phyloP scores from a whole-genome alignment of 768 basidiomycete species.

The Coprinopsis strossmayeri region DNA sequence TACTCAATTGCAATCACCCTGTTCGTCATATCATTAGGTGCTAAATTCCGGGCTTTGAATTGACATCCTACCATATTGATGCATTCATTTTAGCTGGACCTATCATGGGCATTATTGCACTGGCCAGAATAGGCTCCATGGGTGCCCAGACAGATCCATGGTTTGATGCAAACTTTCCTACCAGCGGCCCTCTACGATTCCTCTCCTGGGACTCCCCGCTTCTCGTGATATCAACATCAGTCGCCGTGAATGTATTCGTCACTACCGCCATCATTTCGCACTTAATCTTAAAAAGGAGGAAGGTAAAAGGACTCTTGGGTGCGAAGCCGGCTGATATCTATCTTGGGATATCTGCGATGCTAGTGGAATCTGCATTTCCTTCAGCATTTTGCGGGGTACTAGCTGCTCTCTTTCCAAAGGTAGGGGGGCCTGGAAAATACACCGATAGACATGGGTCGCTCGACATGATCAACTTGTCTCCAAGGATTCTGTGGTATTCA shows the following conservation, averaged over 20 bases:
- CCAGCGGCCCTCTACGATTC: background rate
- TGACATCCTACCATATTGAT: too few species aligned
- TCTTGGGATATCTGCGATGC: background rate
- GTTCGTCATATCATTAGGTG: background rate
- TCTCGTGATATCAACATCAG: slow-evolving; percentile 18
- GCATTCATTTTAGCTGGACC: slow-evolving; percentile 2
- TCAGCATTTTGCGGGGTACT: slow-evolving; percentile 2
- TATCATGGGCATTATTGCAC: slow-evolving; percentile 1
- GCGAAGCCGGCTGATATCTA: background rate
- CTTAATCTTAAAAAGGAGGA: slow-evolving; percentile 22
- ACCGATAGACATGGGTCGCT: background rate
- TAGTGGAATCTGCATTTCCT: slow-evolving; percentile 7
- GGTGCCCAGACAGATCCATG: slow-evolving; percentile 5
- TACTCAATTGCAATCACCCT: background rate
- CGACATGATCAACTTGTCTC: background rate
- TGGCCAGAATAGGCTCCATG: background rate
- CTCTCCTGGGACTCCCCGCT: background rate
- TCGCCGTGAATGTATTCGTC: slow-evolving; percentile 32
- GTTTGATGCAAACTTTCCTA: slow-evolving; percentile 5
- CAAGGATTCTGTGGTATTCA: slow-evolving; percentile 1
- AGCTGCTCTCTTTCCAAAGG: background rate
- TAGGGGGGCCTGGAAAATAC: background rate
- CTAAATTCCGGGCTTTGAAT: background rate
- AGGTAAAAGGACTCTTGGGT: slow-evolving; percentile 13
- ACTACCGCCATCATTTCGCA: slow-evolving; percentile 28